A percentile compares a stretch with the other conserved stretches of the same genome.
These are phyloP conservation scores for Clitopilus hobsonii DNA, from an alignment of 768 basidiomycete genomes.

Conservation along the genomic window DNA sequence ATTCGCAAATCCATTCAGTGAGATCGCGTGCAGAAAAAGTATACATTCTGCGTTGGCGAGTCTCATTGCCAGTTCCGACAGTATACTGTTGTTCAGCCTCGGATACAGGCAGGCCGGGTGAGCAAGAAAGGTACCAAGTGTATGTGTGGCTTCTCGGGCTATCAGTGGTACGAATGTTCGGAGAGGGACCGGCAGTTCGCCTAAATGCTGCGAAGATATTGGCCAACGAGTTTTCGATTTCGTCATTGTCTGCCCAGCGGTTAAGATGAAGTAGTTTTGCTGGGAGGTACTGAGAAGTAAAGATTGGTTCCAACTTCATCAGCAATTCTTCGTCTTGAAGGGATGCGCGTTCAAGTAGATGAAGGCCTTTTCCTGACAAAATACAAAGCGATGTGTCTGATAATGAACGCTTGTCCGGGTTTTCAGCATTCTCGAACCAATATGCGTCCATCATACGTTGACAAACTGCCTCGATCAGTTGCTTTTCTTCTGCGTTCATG, in stretches of 20 bases:
- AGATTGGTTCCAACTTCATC: slow-evolving; percentile 53
- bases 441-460: slow-evolving; percentile 67
- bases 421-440: slow-evolving; percentile 62
- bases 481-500: not conserved
- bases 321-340: slow-evolving; percentile 47
- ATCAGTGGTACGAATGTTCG: slow-evolving; percentile 51
- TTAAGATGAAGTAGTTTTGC: slow-evolving; percentile 79
- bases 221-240: slow-evolving; percentile 66
- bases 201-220: slow-evolving; percentile 72
- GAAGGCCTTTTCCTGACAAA: slow-evolving; percentile 65
- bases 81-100: not conserved
- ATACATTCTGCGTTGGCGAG: too few species aligned
- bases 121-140: not conserved
- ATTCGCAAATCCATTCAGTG: slow-evolving; percentile 77
- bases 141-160: not conserved
- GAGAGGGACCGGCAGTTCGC: slow-evolving; percentile 60
- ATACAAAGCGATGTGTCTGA: slow-evolving; percentile 64
- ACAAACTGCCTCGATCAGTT: slow-evolving; percentile 9
- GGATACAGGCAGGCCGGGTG: not conserved
- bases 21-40: slow-evolving; percentile 65
- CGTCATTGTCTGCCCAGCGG: slow-evolving; percentile 65
- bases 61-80: slow-evolving; percentile 21
- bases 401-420: slow-evolving; percentile 49
- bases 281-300: slow-evolving; percentile 69
- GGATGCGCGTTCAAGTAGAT: slow-evolving; percentile 62